Conservation (phyloP, 306 rosid genomes). For the Prinsepia uniflora region DNA sequence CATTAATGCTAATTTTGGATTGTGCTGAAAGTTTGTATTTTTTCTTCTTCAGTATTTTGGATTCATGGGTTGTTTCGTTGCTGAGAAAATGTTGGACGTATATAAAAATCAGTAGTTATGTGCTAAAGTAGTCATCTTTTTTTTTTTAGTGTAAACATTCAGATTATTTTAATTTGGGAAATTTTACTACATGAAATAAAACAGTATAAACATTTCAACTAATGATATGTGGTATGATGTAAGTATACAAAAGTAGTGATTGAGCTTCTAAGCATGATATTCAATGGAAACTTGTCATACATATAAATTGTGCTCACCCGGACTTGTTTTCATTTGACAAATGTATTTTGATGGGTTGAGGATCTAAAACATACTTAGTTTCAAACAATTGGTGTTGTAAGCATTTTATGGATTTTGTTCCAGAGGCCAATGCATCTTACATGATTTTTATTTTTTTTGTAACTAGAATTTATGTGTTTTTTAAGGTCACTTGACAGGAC, state of each 20-base stretch:
- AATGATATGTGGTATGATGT: too few species aligned
- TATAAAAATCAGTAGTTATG: not conserved
- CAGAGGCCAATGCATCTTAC: not conserved
- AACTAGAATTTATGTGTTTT: not conserved
- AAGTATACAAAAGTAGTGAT: not conserved
- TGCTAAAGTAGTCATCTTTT: not conserved
- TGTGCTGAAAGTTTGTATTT: not conserved
- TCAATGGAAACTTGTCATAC: not conserved
- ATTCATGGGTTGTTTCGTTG: not conserved
- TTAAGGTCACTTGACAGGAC: not conserved
- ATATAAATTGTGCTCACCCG: not conserved
- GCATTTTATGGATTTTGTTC: not conserved
- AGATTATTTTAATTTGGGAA: not conserved
- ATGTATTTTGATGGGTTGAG: not conserved
- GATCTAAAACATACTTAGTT: not conserved
- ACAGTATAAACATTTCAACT: not conserved
- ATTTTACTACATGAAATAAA: not conserved
- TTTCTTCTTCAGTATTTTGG: not conserved
- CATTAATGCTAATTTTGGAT: not conserved
- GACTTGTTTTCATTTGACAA: not conserved
- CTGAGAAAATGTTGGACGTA: conserved; percentile 3
- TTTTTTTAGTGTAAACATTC: not conserved
- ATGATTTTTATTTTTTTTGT: not conserved
- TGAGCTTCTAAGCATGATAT: not conserved
- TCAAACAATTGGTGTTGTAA: not conserved